Evolutionary conservation across 352 stramenopile genomes (phyloP).

Genomic region (Globisporangium rhizosaccharum): DNA sequence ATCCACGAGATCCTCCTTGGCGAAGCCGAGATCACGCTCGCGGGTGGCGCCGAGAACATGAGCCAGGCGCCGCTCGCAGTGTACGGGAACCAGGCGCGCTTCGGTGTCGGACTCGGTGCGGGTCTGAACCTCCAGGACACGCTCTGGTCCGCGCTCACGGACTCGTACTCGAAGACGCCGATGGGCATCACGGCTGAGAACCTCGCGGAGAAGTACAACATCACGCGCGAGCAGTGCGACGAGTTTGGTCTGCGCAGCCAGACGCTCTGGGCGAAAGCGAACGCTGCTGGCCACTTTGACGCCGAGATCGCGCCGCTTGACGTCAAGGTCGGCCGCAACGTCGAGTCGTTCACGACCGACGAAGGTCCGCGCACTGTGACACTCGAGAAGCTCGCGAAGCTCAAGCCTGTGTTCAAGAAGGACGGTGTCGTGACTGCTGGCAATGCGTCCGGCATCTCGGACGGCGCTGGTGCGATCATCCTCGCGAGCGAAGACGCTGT

Average conservation of each 20-base stretch:
- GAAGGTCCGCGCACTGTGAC: slow-evolving; percentile 78
- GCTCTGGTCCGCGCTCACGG: slow-evolving; percentile 96
- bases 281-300: slow-evolving; percentile 91
- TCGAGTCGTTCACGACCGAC: slow-evolving; percentile 73
- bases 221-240: slow-evolving; percentile 94
- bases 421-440: slow-evolving; percentile 95
- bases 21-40: slow-evolving; percentile 88
- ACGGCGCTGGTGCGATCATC: slow-evolving; percentile 94
- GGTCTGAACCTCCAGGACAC: slow-evolving; percentile 93
- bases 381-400: slow-evolving; percentile 83
- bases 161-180: slow-evolving; percentile 91
- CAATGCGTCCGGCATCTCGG: slow-evolving; percentile 95
- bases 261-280: slow-evolving; percentile 87
- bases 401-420: slow-evolving; percentile 98
- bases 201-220: slow-evolving; percentile 93
- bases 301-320: slow-evolving; percentile 91
- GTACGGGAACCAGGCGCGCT: slow-evolving; percentile 90
- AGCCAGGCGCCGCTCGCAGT: slow-evolving; percentile 90
- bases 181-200: slow-evolving; percentile 99
- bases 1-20: slow-evolving; percentile 90
- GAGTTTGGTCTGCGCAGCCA: slow-evolving; percentile 93
- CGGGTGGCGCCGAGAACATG: slow-evolving; percentile 95
- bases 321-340: slow-evolving; percentile 90
- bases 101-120: slow-evolving; percentile 89
- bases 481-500: slow-evolving; percentile 93